These are phyloP conservation scores for Collybia mongolica DNA, from an alignment of 768 basidiomycete species.

Conservation along the genomic window DNA sequence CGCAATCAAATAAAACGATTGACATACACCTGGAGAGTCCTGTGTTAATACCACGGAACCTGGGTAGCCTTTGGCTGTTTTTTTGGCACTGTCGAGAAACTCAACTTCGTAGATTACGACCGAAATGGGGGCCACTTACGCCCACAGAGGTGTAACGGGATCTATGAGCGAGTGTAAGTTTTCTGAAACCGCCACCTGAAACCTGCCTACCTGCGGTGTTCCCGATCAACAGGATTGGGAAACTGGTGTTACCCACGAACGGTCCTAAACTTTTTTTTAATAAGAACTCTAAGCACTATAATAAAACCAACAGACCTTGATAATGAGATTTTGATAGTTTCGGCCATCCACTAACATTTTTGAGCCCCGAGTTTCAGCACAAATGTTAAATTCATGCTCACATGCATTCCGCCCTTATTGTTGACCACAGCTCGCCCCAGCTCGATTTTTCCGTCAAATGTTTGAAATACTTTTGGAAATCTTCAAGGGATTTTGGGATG, in stretches of 20 bases:
- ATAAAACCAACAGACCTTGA: slow-evolving; percentile 11
- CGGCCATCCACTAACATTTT: slow-evolving; percentile 20
- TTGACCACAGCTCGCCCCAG: slow-evolving; percentile 31
- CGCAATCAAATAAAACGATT: neutral
- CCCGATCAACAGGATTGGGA: slow-evolving; percentile 25
- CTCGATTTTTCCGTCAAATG: slow-evolving; percentile 19
- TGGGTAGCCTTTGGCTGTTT: slow-evolving; percentile 33
- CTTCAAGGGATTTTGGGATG: slow-evolving; percentile 24
- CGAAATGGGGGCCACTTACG: slow-evolving; percentile 16
- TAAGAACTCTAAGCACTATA: neutral
- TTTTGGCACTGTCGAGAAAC: slow-evolving; percentile 30
- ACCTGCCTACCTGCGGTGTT: slow-evolving; percentile 19
- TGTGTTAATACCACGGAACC: slow-evolving; percentile 41
- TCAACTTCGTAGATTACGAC: neutral
- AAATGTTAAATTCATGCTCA: slow-evolving; percentile 14
- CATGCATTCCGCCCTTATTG: slow-evolving; percentile 27
- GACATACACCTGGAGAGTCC: slow-evolving; percentile 37
- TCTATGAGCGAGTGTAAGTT: slow-evolving; percentile 8
- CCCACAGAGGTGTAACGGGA: slow-evolving; percentile 24
- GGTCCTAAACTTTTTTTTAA: slow-evolving; percentile 17
- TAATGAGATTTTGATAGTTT: slow-evolving; percentile 18
- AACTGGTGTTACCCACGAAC: slow-evolving; percentile 27
- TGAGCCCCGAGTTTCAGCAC: no score
- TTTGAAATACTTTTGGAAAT: slow-evolving; percentile 24
- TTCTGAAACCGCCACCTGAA: neutral